phyloP scores from a whole-genome alignment of 208 protist species.

The Leishmania arabica region DNA sequence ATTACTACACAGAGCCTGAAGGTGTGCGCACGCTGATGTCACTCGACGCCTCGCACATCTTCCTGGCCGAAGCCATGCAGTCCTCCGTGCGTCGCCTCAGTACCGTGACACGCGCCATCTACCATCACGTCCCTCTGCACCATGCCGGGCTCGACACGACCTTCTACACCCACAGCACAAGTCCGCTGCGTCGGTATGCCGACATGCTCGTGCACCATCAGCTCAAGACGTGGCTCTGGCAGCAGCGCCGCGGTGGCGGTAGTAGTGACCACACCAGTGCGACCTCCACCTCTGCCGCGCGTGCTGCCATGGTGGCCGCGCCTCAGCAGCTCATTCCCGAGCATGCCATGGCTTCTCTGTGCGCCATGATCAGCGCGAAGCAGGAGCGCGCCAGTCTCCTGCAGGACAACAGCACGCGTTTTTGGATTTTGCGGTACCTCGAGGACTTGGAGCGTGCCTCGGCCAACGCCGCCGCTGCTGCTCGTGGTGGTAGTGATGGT shows the following conservation, averaged over 20 bases:
- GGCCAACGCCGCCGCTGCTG: not conserved
- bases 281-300: not conserved
- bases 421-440: constrained; percentile 77
- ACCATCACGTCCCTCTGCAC: constrained; percentile 71
- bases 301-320: constrained; percentile 1
- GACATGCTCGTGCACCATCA: constrained; percentile 94
- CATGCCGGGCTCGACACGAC: constrained; percentile 80
- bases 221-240: constrained; percentile 82
- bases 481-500: not conserved
- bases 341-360: constrained; percentile 82
- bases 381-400: constrained; percentile 84
- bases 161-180: constrained; percentile 89
- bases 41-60: constrained; percentile 55
- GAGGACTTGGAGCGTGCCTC: constrained; percentile 33
- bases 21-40: constrained; percentile 57
- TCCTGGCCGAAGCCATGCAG: constrained; percentile 81
- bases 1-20: constrained; percentile 58
- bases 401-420: constrained; percentile 81
- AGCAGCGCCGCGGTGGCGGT: constrained; percentile 12
- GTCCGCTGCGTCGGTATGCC: constrained; percentile 82
- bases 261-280: not conserved
- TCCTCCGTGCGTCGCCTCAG: constrained; percentile 59
- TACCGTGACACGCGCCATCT: constrained; percentile 85
- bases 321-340: constrained; percentile 60
- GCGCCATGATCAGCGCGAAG: constrained; percentile 78